phyloP scores from a whole-genome alignment of 225 moss, liverwort and hornwort genomes.

The Sphagnum contortum region DNA sequence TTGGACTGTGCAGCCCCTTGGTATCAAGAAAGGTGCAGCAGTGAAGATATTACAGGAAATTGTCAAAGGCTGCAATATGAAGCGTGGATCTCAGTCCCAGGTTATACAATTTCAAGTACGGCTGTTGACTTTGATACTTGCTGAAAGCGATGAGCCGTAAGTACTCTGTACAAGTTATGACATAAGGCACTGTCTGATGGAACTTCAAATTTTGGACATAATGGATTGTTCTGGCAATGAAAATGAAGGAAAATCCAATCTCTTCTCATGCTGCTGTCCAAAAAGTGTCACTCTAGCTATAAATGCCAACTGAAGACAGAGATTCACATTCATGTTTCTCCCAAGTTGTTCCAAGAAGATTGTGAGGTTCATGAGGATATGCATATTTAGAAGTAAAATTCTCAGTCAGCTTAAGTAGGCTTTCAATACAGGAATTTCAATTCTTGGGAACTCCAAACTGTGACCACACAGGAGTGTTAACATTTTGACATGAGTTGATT shows the following conservation, averaged over 20 bases:
- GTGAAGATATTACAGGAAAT: conserved; percentile 47
- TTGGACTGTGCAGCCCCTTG: conserved; percentile 44
- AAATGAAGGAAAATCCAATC: too few species aligned
- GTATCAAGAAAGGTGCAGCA: conserved; percentile 41
- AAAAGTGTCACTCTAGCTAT: not conserved
- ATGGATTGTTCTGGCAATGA: not conserved
- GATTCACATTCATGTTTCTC: not conserved
- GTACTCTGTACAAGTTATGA: conserved; percentile 11
- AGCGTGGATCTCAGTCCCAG: conserved; percentile 47
- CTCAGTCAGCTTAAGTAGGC: too few species aligned
- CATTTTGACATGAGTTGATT: too few species aligned
- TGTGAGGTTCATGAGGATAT: too few species aligned
- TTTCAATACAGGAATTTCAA: too few species aligned
- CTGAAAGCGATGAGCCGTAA: conserved; percentile 67
- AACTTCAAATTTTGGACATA: not conserved
- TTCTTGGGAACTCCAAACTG: too few species aligned
- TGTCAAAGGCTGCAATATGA: conserved; percentile 46
- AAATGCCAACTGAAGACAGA: not conserved
- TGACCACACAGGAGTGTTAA: too few species aligned
- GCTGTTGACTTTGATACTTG: conserved; percentile 59
- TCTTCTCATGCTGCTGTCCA: not conserved
- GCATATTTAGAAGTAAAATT: too few species aligned
- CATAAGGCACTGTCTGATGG: not conserved
- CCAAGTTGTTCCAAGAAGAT: not conserved
- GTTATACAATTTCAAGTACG: conserved; percentile 58